A percentile compares a stretch with the other conserved stretches of the same genome.
These are phyloP conservation scores for Naganishia onofrii DNA, from an alignment of 768 basidiomycete genomes.

Conservation along the genomic window DNA sequence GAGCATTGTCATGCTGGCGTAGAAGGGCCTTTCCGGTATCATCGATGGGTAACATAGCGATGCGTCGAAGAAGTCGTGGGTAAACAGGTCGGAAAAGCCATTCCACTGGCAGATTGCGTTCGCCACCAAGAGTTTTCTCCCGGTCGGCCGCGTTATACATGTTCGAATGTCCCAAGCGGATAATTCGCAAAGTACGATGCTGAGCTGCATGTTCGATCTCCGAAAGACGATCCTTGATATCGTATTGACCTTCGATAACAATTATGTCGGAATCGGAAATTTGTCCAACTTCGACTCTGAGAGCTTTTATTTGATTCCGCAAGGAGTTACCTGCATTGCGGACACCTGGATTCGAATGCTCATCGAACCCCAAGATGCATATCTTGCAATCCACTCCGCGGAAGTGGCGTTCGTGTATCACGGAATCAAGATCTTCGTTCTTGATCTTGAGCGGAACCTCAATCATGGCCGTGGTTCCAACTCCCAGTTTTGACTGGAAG, in stretches of 20 bases:
- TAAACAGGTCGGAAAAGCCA: constrained; percentile 29
- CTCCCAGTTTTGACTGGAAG: constrained; percentile 39
- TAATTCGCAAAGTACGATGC: constrained; percentile 6
- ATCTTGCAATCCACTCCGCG: constrained; percentile 6
- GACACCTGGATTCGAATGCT: background rate
- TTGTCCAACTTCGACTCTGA: background rate
- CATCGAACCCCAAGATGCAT: constrained; percentile 14
- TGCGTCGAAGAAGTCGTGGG: constrained; percentile 15
- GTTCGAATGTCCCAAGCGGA: constrained; percentile 8
- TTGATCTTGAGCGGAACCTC: constrained; percentile 41
- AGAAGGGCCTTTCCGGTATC: constrained; percentile 1
- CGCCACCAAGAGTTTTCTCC: background rate
- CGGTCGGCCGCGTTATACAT: background rate
- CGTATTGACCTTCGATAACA: constrained; percentile 10
- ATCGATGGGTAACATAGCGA: constrained; percentile 10
- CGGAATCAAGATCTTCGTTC: constrained; percentile 10
- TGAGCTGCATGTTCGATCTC: background rate
- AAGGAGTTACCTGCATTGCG: background rate
- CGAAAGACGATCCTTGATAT: background rate
- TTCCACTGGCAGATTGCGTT: constrained; percentile 12
- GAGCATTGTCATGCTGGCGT: constrained; percentile 3
- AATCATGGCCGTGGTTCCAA: constrained; percentile 45
- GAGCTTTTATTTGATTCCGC: constrained; percentile 9
- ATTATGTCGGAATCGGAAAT: constrained; percentile 14
- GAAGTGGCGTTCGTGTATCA: constrained; percentile 9